A percentile compares a stretch with the other conserved stretches of the same genome.
phyloP scores from a whole-genome alignment of 2,329 filamentous ascomycete species.

The Tolypocladium pustulatum region DNA sequence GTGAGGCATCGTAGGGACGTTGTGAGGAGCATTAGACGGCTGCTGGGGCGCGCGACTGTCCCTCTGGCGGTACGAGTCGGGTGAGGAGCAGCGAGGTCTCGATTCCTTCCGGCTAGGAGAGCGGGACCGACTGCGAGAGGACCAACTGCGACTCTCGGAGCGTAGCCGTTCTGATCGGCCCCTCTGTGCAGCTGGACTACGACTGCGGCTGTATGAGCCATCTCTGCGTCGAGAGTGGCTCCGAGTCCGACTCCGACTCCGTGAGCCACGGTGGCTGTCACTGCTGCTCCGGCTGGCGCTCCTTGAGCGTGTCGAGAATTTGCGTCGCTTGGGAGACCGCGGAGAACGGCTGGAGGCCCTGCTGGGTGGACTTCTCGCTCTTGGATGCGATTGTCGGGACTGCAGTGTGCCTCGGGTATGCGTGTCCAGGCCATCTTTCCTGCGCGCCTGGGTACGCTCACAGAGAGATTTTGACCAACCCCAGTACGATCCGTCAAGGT shows the following conservation, averaged over 20 bases:
- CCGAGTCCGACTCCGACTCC: constrained; percentile 10
- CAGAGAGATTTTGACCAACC: constrained; percentile 79
- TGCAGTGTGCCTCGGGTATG: neutral
- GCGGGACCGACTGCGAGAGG: constrained; percentile 10
- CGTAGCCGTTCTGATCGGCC: constrained; percentile 10
- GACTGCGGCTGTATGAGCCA: constrained; percentile 7
- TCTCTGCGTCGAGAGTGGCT: constrained; percentile 7
- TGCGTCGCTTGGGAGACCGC: neutral
- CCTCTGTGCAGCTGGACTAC: constrained; percentile 6
- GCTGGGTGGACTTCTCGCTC: constrained; percentile 16
- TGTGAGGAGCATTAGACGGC: neutral
- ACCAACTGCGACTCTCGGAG: constrained; percentile 12
- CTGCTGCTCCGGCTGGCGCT: constrained; percentile 19
- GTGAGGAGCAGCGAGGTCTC: constrained; percentile 12
- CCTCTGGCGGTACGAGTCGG: constrained; percentile 9
- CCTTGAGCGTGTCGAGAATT: neutral
- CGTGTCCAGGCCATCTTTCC: neutral
- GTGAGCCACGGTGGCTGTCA: constrained; percentile 18
- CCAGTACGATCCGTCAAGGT: constrained; percentile 68
- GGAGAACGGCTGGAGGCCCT: constrained; percentile 18
- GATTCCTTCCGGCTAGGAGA: constrained; percentile 2
- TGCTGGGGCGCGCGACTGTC: constrained; percentile 16
- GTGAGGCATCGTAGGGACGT: neutral
- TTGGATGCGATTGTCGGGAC: constrained; percentile 13
- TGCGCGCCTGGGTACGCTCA: constrained; percentile 53